Percentiles rank a stretch among this genome's conserved stretches.
Conservation (phyloP, 139 green algal species). For the Micractinium conductrix region DNA sequence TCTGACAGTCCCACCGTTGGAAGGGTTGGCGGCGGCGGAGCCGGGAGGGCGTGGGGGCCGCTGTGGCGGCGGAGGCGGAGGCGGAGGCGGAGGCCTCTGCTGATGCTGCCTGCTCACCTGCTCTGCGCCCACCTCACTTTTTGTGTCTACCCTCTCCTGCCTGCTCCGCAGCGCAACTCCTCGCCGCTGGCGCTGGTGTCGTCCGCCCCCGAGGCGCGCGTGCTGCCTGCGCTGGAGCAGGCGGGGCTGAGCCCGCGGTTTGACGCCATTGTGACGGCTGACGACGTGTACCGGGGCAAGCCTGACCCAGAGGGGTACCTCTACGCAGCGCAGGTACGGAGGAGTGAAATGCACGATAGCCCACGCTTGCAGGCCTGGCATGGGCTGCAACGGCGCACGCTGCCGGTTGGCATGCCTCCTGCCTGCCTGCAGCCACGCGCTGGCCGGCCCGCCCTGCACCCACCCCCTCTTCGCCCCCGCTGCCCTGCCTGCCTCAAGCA, state of each 20-base stretch:
- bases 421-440: too few relatives aligned
- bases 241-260: conserved; percentile 69
- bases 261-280: conserved; percentile 79
- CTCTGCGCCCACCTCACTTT: background rate
- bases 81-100: background rate
- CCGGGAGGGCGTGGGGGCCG: too few relatives aligned
- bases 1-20: background rate
- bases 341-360: background rate
- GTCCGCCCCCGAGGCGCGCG: conserved; percentile 56
- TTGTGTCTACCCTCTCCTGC: background rate
- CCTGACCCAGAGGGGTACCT: conserved; percentile 84
- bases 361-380: background rate
- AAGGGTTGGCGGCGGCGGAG: background rate
- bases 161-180: conserved; percentile 1
- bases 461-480: background rate
- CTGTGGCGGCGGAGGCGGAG: too few relatives aligned
- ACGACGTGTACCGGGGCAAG: conserved; percentile 76
- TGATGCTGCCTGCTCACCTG: background rate
- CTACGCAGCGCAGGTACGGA: conserved; percentile 60
- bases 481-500: conserved; percentile 26
- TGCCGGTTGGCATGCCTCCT: background rate
- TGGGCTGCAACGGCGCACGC: background rate
- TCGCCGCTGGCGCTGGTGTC: conserved; percentile 81
- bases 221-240: conserved; percentile 58
- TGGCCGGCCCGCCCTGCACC: too few relatives aligned